Evolutionary conservation across 345 rosid species (phyloP).

Genomic region (Rhodomyrtus tomentosa): DNA sequence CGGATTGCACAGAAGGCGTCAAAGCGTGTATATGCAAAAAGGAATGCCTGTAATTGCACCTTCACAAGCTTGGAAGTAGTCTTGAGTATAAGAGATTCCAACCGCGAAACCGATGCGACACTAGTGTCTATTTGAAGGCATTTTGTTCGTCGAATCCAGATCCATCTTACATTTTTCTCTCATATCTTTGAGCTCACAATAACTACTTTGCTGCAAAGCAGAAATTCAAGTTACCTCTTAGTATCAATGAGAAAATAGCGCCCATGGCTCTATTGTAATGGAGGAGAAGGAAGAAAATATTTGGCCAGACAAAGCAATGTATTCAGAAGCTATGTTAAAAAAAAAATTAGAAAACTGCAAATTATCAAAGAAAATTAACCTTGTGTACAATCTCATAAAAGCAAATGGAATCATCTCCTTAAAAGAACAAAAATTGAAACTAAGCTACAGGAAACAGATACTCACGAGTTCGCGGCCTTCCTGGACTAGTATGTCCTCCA

Average conservation of each 20-base stretch:
- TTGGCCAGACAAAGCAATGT: neutral
- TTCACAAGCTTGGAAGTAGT: neutral
- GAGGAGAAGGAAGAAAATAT: neutral
- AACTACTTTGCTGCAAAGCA: constrained; percentile 48
- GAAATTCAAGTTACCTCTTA: neutral
- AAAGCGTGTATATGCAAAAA: neutral
- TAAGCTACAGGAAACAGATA: neutral
- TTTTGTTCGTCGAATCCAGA: constrained; percentile 35
- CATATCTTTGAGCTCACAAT: constrained; percentile 38
- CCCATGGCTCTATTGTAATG: neutral
- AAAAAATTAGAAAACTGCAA: neutral
- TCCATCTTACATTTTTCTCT: constrained; percentile 70
- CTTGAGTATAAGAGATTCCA: neutral
- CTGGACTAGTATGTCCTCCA: constrained; percentile 49
- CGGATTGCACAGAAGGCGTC: neutral
- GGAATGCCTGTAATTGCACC: neutral
- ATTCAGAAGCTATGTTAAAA: neutral
- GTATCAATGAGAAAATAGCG: neutral
- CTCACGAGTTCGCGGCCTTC: constrained; percentile 83
- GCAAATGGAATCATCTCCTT: neutral
- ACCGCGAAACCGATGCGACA: neutral
- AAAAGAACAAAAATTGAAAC: neutral
- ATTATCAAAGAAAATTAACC: neutral
- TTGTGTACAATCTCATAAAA: neutral
- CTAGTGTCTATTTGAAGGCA: constrained; percentile 30